These are phyloP conservation scores for Aureobasidium musti DNA, from an alignment of 2,329 filamentous ascomycete species.

Conservation along the genomic window DNA sequence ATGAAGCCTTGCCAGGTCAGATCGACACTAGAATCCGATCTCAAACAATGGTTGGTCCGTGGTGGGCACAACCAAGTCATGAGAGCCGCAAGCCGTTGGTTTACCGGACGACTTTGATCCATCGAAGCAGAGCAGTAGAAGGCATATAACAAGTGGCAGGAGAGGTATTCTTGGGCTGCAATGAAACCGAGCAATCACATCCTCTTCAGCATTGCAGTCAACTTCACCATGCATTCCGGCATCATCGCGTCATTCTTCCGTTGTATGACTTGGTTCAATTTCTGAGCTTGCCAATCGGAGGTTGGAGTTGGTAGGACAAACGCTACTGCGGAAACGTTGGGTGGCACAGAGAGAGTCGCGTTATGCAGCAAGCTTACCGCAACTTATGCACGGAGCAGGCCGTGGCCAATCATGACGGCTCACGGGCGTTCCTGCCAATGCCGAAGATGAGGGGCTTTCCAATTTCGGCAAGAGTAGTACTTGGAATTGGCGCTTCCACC, in stretches of 20 bases:
- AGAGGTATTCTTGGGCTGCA: background rate
- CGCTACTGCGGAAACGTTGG: conserved; percentile 9
- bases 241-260: background rate
- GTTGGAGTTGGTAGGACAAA: conserved; percentile 26
- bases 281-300: conserved; percentile 6
- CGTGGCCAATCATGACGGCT: conserved; percentile 7
- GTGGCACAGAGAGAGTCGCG: conserved; percentile 13
- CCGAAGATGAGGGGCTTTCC: conserved; percentile 8
- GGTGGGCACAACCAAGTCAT: conserved; percentile 4
- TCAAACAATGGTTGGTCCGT: background rate
- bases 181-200: background rate
- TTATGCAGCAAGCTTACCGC: conserved; percentile 1
- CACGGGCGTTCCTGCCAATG: background rate
- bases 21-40: background rate
- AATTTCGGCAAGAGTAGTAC: conserved; percentile 22
- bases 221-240: background rate
- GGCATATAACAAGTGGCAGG: background rate
- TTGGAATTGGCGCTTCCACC: conserved; percentile 3
- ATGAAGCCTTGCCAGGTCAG: background rate
- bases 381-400: conserved; percentile 12
- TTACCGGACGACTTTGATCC: background rate
- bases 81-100: conserved; percentile 4
- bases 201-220: background rate
- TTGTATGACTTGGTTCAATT: background rate
- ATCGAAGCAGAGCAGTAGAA: background rate